Conservation (phyloP, 768 basidiomycete genomes). For the Rhodotorula sphaerocarpa region DNA sequence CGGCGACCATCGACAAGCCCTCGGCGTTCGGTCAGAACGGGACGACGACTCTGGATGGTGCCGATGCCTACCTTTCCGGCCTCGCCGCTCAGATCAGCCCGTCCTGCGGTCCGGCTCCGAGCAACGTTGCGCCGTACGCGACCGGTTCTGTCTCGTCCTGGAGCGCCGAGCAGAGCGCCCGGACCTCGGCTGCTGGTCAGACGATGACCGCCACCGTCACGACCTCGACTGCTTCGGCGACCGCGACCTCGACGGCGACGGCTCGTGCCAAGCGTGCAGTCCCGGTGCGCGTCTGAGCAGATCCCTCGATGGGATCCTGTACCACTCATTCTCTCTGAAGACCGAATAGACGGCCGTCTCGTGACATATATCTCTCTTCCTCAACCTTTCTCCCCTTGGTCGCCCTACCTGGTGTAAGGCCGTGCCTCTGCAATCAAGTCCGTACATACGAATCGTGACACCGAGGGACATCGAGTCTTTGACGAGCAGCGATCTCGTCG, state of each 20-base stretch:
- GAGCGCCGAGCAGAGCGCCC: conserved; percentile 16
- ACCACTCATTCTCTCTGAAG: neutral
- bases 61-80: conserved; percentile 8
- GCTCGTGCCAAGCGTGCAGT: conserved; percentile 2
- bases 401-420: too few species aligned
- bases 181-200: conserved; percentile 3
- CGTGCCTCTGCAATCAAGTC: too few species aligned
- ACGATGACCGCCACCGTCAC: conserved; percentile 19
- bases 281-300: neutral
- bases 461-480: too few species aligned
- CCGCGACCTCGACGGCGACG: conserved; percentile 9
- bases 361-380: neutral
- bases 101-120: conserved; percentile 18
- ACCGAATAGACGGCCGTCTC: neutral
- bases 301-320: too few species aligned
- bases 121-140: conserved; percentile 21
- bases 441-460: too few species aligned
- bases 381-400: too few species aligned
- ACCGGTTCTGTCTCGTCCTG: conserved; percentile 7
- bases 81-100: conserved; percentile 6
- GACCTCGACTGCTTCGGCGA: neutral
- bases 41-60: conserved; percentile 15
- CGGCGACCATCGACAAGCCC: conserved; percentile 16
- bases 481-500: too few species aligned
- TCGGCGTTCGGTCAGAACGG: conserved; percentile 9